Evolutionary conservation across 2,329 filamentous ascomycete species (phyloP), one percentile per base, ranked within the genome.

Genomic region (Beauveria rudraprayagi): DNA sequence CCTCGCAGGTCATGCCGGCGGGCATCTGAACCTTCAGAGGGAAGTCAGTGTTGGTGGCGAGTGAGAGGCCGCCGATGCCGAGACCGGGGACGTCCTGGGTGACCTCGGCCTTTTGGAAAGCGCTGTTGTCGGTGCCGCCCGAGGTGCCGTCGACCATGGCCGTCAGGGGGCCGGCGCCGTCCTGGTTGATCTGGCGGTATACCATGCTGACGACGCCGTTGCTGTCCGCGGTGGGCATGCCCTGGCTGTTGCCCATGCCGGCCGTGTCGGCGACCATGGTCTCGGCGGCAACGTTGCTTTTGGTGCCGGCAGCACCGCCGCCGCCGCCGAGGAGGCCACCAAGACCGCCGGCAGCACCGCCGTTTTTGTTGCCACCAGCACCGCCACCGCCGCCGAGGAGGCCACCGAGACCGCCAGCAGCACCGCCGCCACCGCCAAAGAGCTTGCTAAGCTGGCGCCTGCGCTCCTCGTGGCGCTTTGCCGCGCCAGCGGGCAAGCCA

Each of bases 111-210:
- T 69, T 72, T 72, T 85, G 69, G 79, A 89, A 89, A 34, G 86
- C 86, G 46, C 72, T 68, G 26, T 79, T 70, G 67, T 87, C 82
- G 5, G 80, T 83, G 59, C 86, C 86, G 40, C 83, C 85, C 1
- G 84, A 88, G 28, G 84, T 86, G 47, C 77, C 73, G 67, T 89
- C 86, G 54, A 89, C 76, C 48, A 77, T 76, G 9, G 85, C 85
- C 34, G 76, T 80, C 53, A 89, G 74, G 1, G 85, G 85, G 2
- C 86, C 86, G 0, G 85, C 86, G 24, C 86, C 86, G 67, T 89
- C 86, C 72, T 88, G 85, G 79, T 89, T 89, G 75, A 89, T 83
- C 76, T 89, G 64, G 70, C 84, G 83, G 77, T 82, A 86, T 63
- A 80, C 84, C 80, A 87, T 81, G 63, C 76, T 78, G 71, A 87